Evolutionary conservation across 805 yeast species (phyloP).

Genomic region (Kockiozyma suomiensis): DNA sequence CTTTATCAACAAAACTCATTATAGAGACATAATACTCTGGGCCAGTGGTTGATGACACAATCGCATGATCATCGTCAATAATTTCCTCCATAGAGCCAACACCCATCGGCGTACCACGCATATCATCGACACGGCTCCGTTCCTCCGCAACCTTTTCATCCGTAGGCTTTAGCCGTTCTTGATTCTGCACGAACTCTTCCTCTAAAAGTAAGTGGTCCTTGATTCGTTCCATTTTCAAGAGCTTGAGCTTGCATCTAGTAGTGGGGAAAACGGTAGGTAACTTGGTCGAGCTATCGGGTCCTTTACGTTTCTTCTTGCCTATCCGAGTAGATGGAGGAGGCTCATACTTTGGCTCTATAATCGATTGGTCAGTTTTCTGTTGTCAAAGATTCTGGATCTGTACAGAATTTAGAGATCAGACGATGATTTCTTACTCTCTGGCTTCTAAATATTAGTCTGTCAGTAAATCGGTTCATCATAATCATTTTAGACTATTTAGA

Average conservation of each 20-base stretch:
- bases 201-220: constrained; percentile 93
- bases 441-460: constrained; percentile 30
- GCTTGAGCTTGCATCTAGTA: constrained; percentile 89
- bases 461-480: neutral
- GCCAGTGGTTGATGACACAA: constrained; percentile 92
- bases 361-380: neutral
- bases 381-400: neutral
- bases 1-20: constrained; percentile 95
- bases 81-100: constrained; percentile 96
- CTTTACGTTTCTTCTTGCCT: constrained; percentile 83
- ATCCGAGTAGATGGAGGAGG: constrained; percentile 96
- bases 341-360: constrained; percentile 92
- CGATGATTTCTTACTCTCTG: constrained; percentile 38
- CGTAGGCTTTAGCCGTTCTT: constrained; percentile 92
- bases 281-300: constrained; percentile 84
- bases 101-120: constrained; percentile 95
- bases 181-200: constrained; percentile 89
- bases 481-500: neutral
- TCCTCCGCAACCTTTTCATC: constrained; percentile 97
- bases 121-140: constrained; percentile 89
- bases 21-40: constrained; percentile 97
- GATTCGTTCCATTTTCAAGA: constrained; percentile 90
- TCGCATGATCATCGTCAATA: constrained; percentile 98
- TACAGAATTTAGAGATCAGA: neutral
- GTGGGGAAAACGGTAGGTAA: constrained; percentile 88